A percentile compares a stretch with the other conserved stretches of the same genome.
Evolutionary conservation across 2,329 filamentous ascomycete species (phyloP).

Genomic region (Paracoccidioides brasiliensis): DNA sequence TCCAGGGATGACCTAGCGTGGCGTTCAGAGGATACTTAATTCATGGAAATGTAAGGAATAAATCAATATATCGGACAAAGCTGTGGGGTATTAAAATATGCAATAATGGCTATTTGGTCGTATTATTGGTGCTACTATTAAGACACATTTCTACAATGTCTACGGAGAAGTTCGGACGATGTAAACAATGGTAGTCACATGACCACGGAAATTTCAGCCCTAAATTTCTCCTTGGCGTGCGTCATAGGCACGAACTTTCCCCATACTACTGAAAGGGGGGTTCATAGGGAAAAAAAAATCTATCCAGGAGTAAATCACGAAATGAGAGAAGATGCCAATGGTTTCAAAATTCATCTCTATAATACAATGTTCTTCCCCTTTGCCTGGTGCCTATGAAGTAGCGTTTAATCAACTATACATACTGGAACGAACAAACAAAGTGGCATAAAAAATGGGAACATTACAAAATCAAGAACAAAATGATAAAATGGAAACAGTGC

Average conservation of each 20-base stretch:
- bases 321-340: neutral
- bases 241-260: neutral
- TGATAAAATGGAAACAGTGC: slow-evolving; percentile 19
- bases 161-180: neutral
- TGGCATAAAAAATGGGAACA: slow-evolving; percentile 16
- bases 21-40: neutral
- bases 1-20: neutral
- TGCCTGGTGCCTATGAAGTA: neutral
- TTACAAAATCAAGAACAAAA: slow-evolving; percentile 17
- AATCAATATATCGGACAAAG: neutral
- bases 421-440: slow-evolving; percentile 15
- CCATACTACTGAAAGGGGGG: too few species aligned
- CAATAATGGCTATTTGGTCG: neutral
- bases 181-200: neutral
- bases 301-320: neutral
- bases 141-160: neutral
- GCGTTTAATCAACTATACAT: slow-evolving; percentile 8
- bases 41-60: neutral
- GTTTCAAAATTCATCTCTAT: neutral
- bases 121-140: neutral
- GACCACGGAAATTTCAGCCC: neutral
- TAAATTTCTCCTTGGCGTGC: neutral
- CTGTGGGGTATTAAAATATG: neutral
- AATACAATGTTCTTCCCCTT: neutral
- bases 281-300: neutral